Conservation (phyloP, 257 asterid genomes). For the Ophiorrhiza pumila region DNA sequence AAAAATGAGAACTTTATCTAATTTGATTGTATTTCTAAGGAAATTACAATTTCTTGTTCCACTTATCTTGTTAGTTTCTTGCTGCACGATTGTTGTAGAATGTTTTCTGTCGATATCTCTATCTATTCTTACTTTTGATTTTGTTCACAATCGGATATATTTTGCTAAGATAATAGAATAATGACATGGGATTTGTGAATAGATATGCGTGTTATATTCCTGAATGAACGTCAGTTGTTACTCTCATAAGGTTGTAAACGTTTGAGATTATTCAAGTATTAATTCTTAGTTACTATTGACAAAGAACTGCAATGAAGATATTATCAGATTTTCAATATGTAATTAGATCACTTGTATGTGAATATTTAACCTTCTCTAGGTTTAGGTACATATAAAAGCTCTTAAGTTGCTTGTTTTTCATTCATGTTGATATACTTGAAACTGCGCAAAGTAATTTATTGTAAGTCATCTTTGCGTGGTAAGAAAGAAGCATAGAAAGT, state of each 20-base stretch:
- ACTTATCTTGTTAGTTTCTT: not conserved
- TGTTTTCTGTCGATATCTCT: not conserved
- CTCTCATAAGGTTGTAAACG: not conserved
- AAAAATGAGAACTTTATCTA: constrained; percentile 25
- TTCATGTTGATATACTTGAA: not conserved
- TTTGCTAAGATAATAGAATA: not conserved
- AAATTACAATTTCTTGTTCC: not conserved
- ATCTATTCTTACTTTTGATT: not conserved
- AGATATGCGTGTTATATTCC: no score
- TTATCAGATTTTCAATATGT: not conserved
- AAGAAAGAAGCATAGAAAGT: no score
- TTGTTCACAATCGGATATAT: not conserved
- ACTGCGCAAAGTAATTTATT: not conserved
- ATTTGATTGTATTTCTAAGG: constrained; percentile 14
- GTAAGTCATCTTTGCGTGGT: not conserved
- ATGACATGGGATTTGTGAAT: not conserved
- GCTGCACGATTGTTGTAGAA: not conserved
- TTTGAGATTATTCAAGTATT: not conserved
- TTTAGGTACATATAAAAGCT: not conserved
- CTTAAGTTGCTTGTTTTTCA: not conserved
- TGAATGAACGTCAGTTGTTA: not conserved
- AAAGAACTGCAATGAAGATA: not conserved
- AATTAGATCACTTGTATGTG: no score
- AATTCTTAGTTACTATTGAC: not conserved
- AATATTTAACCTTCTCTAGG: not conserved